These are phyloP conservation scores for Sparassis latifolia DNA, from an alignment of 1,284 basidiomycete species.

Conservation along the genomic window DNA sequence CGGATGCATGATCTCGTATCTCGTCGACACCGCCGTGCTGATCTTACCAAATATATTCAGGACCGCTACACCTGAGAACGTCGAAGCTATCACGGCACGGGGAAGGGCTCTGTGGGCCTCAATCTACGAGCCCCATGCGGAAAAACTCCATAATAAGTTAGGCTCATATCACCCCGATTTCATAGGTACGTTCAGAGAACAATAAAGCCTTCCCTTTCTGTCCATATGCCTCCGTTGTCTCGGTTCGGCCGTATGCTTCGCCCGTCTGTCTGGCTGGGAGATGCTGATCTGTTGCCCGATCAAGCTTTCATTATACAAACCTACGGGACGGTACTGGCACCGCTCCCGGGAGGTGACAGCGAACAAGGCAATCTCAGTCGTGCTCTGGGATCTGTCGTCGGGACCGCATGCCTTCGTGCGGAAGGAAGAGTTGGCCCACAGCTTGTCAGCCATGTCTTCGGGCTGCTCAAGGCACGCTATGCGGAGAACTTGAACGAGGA, in stretches of 20 bases:
- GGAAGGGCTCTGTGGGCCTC: constrained; percentile 79
- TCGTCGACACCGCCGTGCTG: not conserved
- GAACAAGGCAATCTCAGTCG: constrained; percentile 83
- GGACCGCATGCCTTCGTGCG: constrained; percentile 86
- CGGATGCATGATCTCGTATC: constrained; percentile 1
- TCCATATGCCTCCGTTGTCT: constrained; percentile 5
- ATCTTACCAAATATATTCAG: constrained; percentile 31
- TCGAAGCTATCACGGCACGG: constrained; percentile 58
- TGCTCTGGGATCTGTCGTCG: constrained; percentile 83
- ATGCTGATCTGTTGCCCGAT: constrained; percentile 14
- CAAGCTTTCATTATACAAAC: constrained; percentile 89
- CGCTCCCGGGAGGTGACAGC: constrained; percentile 48
- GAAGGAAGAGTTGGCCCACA: constrained; percentile 89
- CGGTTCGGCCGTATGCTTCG: constrained; percentile 2
- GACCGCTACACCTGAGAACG: constrained; percentile 53
- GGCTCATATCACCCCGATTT: constrained; percentile 81
- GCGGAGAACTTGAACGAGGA: constrained; percentile 59
- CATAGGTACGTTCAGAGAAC: constrained; percentile 54
- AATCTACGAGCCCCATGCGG: constrained; percentile 87
- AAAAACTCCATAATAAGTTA: constrained; percentile 88
- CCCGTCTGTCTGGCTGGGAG: constrained; percentile 1
- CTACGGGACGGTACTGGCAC: constrained; percentile 85
- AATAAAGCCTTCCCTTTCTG: constrained; percentile 18
- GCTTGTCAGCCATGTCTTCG: constrained; percentile 88
- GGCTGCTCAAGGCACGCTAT: constrained; percentile 79